Evolutionary conservation across 805 yeast species (phyloP), one percentile per base, ranked within the genome.

Genomic region (Schizosaccharomyces japonicus): DNA sequence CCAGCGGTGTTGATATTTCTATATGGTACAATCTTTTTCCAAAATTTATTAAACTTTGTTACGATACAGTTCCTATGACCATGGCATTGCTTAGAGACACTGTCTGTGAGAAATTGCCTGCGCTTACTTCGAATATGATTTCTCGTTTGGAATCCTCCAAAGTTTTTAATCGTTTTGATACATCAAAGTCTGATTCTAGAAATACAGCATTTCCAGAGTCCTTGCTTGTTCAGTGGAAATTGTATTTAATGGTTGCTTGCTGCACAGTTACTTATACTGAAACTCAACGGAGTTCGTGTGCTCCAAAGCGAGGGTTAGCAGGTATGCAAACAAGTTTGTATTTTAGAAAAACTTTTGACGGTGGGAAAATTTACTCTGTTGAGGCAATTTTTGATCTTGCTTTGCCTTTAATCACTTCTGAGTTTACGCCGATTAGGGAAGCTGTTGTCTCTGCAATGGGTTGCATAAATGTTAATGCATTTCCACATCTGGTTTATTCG

Each of bases 1-100:
- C 80, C 50, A 80, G 85, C 56, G 95, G 96, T 1, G 85, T 90
- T 7, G 98, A 90, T 62, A 76, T 93, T 1, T 94, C 96, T 0
- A 64, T 90, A n/a, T 90, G 98, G 98, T 78, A 87, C 55, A 71
- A 93, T 51, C 71, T 78, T 1, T 84, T 80, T 55, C 95, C 95
- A 1, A 71, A 70, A 32, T 63, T 90, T 2, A 62, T 90, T 39
- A 75, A 71, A 30, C 66, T 74, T 1, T 74, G 90, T 50, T 83
- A 81, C 51, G 80, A 75, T 50, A 70, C 69, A 45, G 84, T 93
- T 56, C 96, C 98, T 0, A 77, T 87, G 57, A 87, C 94, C 0
- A 83, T 87, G 60, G 98, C 96, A 0, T 66, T 90, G 49, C 83
- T 94, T 52, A 72, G 99, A 6, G 79, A 93, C 2, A 77, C 81